A percentile compares a stretch with the other conserved stretches of the same genome.
phyloP scores from a whole-genome alignment of 2,329 filamentous ascomycete genomes.

The Colletotrichum cordylinicola region DNA sequence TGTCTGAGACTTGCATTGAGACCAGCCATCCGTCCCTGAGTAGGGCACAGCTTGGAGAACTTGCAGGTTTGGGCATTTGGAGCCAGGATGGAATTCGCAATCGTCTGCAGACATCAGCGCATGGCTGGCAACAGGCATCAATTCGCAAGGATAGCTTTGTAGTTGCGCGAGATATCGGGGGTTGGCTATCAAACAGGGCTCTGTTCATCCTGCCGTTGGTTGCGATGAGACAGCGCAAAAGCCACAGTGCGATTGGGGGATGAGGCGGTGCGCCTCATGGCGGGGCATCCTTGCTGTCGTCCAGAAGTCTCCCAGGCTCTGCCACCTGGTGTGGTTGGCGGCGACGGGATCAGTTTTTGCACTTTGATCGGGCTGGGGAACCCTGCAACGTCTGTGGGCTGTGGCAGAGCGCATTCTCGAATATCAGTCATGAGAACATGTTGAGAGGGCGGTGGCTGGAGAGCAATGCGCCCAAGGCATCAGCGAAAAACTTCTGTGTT shows the following conservation, averaged over 20 bases:
- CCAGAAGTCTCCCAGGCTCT: not conserved
- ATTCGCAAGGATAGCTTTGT: not conserved
- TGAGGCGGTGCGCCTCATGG: constrained; percentile 10
- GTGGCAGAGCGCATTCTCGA: not conserved
- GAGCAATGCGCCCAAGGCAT: not conserved
- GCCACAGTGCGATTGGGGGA: not conserved
- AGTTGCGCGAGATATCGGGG: not conserved
- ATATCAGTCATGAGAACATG: not conserved
- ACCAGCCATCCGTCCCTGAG: constrained; percentile 6
- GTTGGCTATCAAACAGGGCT: not conserved
- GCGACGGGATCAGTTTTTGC: not conserved
- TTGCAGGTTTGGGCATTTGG: not conserved
- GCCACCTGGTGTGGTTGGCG: not conserved
- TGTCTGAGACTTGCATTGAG: constrained; percentile 16
- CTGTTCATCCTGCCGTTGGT: not conserved
- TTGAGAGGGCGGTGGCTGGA: not conserved
- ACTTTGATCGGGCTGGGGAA: not conserved
- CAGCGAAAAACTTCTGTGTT: not conserved
- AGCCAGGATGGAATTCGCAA: not conserved
- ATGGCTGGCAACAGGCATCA: not conserved
- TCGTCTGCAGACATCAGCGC: not conserved
- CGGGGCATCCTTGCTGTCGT: not conserved
- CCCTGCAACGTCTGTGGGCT: constrained; percentile 1
- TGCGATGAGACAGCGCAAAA: not conserved
- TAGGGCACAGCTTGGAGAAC: not conserved